A percentile compares a stretch with the other conserved stretches of the same genome.
Conservation (phyloP, 2,329 filamentous ascomycete species). For the Fusarium keratoplasticum region DNA sequence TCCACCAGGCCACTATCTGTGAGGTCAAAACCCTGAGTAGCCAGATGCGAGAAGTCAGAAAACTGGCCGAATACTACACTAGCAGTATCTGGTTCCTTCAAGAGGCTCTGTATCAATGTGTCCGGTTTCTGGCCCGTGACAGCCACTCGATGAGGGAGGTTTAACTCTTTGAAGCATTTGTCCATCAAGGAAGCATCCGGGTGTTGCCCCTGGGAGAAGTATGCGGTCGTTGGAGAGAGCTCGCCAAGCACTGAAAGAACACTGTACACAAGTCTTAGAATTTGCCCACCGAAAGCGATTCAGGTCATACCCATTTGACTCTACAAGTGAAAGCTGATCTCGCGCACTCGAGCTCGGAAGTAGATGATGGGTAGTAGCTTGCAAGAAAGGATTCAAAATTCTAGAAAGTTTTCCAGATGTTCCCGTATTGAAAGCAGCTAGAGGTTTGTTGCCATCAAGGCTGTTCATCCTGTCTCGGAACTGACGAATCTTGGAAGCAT, state of each 20-base stretch:
- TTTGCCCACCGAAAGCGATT: background rate
- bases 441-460: background rate
- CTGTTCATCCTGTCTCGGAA: conserved; percentile 7
- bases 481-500: conserved; percentile 19
- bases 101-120: background rate
- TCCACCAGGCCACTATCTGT: background rate
- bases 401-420: conserved; percentile 17
- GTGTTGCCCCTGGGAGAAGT: conserved; percentile 6
- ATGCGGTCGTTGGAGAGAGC: conserved; percentile 5
- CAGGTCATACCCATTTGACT: conserved; percentile 20
- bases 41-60: background rate
- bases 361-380: conserved; percentile 21
- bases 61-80: conserved; percentile 5
- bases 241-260: conserved; percentile 21
- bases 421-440: conserved; percentile 21
- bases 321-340: conserved; percentile 20
- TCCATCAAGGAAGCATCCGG: conserved; percentile 20
- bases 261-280: background rate
- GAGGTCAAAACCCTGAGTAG: background rate
- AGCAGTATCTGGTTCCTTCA: background rate
- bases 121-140: background rate
- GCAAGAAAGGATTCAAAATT: conserved; percentile 24
- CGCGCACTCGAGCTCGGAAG: conserved; percentile 21
- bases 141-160: conserved; percentile 13
- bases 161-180: conserved; percentile 29